Evolutionary conservation across 805 yeast species (phyloP).

Genomic region (Ogataea kodamae): DNA sequence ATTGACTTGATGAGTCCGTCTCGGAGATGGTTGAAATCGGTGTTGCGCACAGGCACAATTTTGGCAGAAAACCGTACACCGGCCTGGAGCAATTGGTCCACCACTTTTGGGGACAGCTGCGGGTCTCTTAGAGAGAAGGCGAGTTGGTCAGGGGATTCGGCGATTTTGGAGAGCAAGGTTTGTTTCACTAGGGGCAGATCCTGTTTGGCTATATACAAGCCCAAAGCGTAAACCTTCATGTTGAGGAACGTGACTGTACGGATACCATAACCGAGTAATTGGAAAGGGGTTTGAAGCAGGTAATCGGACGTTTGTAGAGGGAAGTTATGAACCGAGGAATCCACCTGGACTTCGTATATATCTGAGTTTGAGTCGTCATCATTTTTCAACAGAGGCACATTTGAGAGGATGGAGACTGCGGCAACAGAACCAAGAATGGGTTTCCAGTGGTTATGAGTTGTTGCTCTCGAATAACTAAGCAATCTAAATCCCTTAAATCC

Average conservation of each 20-base stretch:
- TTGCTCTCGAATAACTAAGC: too few relatives aligned
- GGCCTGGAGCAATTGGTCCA: slow-evolving; percentile 54
- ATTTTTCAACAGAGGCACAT: too few relatives aligned
- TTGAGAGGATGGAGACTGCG: too few relatives aligned
- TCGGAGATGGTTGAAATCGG: slow-evolving; percentile 84
- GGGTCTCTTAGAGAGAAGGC: slow-evolving; percentile 47
- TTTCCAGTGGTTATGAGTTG: too few relatives aligned
- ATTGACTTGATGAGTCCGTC: slow-evolving; percentile 87
- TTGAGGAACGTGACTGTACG: slow-evolving; percentile 78
- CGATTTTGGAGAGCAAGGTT: slow-evolving; percentile 1
- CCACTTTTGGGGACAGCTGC: slow-evolving; percentile 46
- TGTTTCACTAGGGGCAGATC: slow-evolving; percentile 44
- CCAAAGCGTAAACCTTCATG: slow-evolving; percentile 84
- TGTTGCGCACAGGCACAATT: slow-evolving; percentile 82
- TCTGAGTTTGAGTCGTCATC: too few relatives aligned
- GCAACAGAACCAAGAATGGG: too few relatives aligned
- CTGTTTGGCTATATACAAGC: slow-evolving; percentile 66
- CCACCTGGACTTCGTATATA: too few relatives aligned
- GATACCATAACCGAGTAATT: slow-evolving; percentile 74
- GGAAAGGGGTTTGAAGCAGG: slow-evolving; percentile 34
- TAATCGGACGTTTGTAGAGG: slow-evolving; percentile 23
- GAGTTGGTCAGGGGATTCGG: slow-evolving; percentile 28
- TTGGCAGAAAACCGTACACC: slow-evolving; percentile 66
- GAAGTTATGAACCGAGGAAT: slow-evolving; percentile 28
- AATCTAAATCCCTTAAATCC: too few relatives aligned